These are phyloP conservation scores for Fusarium sp. DNA, from an alignment of 2,329 filamentous ascomycete species.

Conservation along the genomic window DNA sequence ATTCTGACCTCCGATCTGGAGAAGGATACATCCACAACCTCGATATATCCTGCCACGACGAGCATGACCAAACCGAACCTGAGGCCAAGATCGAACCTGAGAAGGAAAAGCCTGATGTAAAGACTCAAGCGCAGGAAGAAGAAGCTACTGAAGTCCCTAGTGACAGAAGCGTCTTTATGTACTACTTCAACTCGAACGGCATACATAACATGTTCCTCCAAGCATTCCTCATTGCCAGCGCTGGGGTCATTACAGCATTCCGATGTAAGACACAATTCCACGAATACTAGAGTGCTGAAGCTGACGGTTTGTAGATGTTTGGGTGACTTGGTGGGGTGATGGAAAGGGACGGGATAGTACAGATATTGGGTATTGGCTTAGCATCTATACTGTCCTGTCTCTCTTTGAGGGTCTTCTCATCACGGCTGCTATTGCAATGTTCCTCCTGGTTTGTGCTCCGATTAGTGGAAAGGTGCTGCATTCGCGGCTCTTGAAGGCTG, in stretches of 20 bases:
- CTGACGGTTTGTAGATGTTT: constrained; percentile 39
- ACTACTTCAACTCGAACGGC: constrained; percentile 46
- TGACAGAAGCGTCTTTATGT: constrained; percentile 47
- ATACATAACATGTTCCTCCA: constrained; percentile 37
- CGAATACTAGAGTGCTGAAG: not conserved
- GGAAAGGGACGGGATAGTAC: constrained; percentile 42
- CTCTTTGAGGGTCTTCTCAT: constrained; percentile 42
- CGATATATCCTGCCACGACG: constrained; percentile 47
- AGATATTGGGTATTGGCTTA: constrained; percentile 49
- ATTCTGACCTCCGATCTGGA: constrained; percentile 52
- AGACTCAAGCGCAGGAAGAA: not conserved
- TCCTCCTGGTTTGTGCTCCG: constrained; percentile 45
- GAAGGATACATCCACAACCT: constrained; percentile 54
- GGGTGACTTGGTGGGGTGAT: constrained; percentile 51
- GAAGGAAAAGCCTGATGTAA: not conserved
- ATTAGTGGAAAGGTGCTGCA: constrained; percentile 45
- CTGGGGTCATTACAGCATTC: constrained; percentile 41
- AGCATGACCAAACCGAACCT: constrained; percentile 1
- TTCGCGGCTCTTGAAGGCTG: constrained; percentile 41
- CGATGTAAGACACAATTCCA: constrained; percentile 37
- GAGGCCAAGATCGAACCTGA: constrained; percentile 2
- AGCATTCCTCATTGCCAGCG: constrained; percentile 23
- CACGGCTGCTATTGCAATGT: constrained; percentile 46
- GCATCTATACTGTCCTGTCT: constrained; percentile 45
- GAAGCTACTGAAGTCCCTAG: constrained; percentile 19